These are phyloP conservation scores for Leccinum laetum DNA, from an alignment of 1,284 basidiomycete species.

Conservation along the genomic window DNA sequence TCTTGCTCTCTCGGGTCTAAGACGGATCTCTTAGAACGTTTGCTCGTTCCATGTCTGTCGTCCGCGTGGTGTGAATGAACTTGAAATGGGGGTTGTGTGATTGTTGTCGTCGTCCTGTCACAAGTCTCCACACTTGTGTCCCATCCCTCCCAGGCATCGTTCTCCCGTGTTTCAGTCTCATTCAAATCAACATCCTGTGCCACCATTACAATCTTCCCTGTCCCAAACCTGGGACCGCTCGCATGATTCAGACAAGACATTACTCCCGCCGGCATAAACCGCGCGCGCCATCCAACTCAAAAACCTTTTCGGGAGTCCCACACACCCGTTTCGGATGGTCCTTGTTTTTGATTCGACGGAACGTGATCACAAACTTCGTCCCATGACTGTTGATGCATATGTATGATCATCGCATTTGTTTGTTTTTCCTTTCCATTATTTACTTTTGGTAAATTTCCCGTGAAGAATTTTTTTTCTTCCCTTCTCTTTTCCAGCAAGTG, in stretches of 20 bases:
- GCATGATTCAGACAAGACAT: constrained; percentile 11
- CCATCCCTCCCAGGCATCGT: constrained; percentile 18
- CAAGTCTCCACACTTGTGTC: constrained; percentile 12
- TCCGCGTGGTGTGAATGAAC: not conserved
- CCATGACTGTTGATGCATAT: not conserved
- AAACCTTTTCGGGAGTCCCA: not conserved
- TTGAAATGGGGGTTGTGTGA: constrained; percentile 11
- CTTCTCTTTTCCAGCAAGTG: not conserved
- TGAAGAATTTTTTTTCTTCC: constrained; percentile 17
- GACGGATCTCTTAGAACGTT: constrained; percentile 26
- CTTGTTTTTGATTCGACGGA: constrained; percentile 1
- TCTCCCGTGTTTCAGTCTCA: constrained; percentile 20
- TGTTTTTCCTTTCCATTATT: constrained; percentile 23
- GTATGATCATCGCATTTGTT: not conserved
- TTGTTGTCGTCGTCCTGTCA: constrained; percentile 8
- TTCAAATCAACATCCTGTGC: constrained; percentile 12
- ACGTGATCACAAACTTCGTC: constrained; percentile 8
- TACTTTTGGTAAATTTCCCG: constrained; percentile 9
- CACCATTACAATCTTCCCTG: constrained; percentile 6
- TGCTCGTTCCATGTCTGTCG: constrained; percentile 27
- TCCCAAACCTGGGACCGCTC: constrained; percentile 12
- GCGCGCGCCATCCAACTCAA: constrained; percentile 2
- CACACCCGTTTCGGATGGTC: constrained; percentile 13
- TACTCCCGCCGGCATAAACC: constrained; percentile 14
- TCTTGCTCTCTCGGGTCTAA: constrained; percentile 30